Evolutionary conservation across 768 basidiomycete genomes (phyloP).

Genomic region (Calocybe cyanea): DNA sequence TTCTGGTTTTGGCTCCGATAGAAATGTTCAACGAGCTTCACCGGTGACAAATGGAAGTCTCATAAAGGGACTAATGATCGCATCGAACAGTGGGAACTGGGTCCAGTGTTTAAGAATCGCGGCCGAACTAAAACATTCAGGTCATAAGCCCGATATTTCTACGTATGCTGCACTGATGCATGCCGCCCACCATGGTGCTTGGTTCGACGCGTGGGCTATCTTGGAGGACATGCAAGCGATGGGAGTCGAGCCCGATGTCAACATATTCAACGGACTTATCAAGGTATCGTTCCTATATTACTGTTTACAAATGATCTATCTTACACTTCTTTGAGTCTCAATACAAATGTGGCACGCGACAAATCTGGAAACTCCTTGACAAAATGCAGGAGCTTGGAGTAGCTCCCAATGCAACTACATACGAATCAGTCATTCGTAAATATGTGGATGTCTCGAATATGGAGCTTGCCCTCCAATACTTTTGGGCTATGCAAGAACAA

Average conservation of each 20-base stretch:
- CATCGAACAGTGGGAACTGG: slow-evolving; percentile 34
- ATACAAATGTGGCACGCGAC: slow-evolving; percentile 31
- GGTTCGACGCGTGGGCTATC: slow-evolving; percentile 58
- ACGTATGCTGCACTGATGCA: slow-evolving; percentile 58
- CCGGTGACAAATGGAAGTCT: slow-evolving; percentile 23
- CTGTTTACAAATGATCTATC: not conserved
- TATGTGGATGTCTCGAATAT: slow-evolving; percentile 45
- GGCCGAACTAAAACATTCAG: slow-evolving; percentile 53
- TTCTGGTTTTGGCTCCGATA: slow-evolving; percentile 1
- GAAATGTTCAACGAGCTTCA: slow-evolving; percentile 15
- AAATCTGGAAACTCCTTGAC: slow-evolving; percentile 48
- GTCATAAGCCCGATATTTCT: slow-evolving; percentile 47
- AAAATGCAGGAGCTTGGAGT: slow-evolving; percentile 51
- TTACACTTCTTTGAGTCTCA: slow-evolving; percentile 39
- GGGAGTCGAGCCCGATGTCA: slow-evolving; percentile 44
- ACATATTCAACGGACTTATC: slow-evolving; percentile 58
- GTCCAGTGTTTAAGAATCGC: slow-evolving; percentile 40
- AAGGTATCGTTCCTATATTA: slow-evolving; percentile 35
- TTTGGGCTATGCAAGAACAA: slow-evolving; percentile 53
- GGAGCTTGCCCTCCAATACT: slow-evolving; percentile 60
- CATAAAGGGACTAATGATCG: slow-evolving; percentile 31
- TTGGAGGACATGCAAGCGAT: slow-evolving; percentile 63
- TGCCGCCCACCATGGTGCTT: slow-evolving; percentile 38
- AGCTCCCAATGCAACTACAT: slow-evolving; percentile 49
- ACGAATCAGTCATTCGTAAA: slow-evolving; percentile 48